Conservation (phyloP, 108 stramenopile species). For the Nitzschia inconspicua region DNA sequence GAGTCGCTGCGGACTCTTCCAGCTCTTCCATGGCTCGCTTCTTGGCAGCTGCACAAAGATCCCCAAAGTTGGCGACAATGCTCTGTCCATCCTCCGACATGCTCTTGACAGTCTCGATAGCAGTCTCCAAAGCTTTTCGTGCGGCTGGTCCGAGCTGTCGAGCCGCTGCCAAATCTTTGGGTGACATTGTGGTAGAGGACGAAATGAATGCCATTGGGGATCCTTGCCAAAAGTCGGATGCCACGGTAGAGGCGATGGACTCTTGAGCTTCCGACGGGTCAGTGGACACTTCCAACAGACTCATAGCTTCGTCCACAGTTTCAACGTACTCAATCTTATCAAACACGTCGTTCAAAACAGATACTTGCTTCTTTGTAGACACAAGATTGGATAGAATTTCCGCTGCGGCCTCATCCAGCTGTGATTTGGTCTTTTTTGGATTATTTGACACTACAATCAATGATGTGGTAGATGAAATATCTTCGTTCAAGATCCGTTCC, state of each 20-base stretch:
- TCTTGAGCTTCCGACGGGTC: constrained; percentile 33
- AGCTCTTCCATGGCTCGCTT: constrained; percentile 52
- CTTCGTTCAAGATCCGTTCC: constrained; percentile 51
- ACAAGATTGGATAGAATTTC: constrained; percentile 54
- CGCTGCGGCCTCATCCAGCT: constrained; percentile 51
- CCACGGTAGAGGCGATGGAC: constrained; percentile 16
- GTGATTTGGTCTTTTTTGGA: constrained; percentile 28
- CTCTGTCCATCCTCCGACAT: constrained; percentile 27
- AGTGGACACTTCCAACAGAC: constrained; percentile 34
- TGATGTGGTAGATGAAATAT: constrained; percentile 22
- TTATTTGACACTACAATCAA: constrained; percentile 51
- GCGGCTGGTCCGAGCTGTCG: constrained; percentile 49
- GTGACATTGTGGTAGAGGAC: constrained; percentile 37
- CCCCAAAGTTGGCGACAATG: constrained; percentile 73
- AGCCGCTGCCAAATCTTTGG: constrained; percentile 71
- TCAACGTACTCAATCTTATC: constrained; percentile 61
- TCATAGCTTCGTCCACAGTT: constrained; percentile 42
- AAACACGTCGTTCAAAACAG: constrained; percentile 62
- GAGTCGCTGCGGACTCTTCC: constrained; percentile 27
- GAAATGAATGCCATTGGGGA: constrained; percentile 29
- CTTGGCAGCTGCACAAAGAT: constrained; percentile 62
- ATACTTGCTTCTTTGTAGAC: constrained; percentile 35
- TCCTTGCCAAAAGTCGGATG: constrained; percentile 36
- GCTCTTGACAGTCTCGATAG: constrained; percentile 23
- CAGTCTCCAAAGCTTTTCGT: constrained; percentile 40